A percentile compares a stretch with the other conserved stretches of the same genome.
These are phyloP conservation scores for Leucocoprinus gongylophorus DNA, from an alignment of 1,284 basidiomycete species.

Conservation along the genomic window DNA sequence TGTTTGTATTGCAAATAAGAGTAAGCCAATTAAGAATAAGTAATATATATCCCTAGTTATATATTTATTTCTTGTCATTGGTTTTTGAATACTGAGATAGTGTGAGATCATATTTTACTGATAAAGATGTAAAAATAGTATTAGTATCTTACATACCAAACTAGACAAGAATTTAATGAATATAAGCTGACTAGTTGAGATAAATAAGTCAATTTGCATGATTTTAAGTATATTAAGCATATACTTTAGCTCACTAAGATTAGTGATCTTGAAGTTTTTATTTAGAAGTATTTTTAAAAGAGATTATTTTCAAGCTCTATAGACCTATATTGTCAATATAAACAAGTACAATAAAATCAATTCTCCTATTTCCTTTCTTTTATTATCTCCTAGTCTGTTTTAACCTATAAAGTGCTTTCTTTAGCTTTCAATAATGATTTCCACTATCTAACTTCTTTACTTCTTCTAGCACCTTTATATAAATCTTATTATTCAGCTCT, in stretches of 20 bases:
- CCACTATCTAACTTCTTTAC: slow-evolving; percentile 1
- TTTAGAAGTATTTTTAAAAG: slow-evolving; percentile 7
- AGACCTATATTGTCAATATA: slow-evolving; percentile 15
- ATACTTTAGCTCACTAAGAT: slow-evolving; percentile 15
- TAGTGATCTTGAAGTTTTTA: slow-evolving; percentile 15
- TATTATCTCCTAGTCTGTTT: slow-evolving; percentile 20
- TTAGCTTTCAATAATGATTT: slow-evolving; percentile 14
- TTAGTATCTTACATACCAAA: too few species aligned
- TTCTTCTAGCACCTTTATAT: slow-evolving; percentile 7
- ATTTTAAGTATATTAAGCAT: slow-evolving; percentile 16
- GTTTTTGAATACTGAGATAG: too few species aligned
- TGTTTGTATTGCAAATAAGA: too few species aligned
- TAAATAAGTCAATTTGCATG: slow-evolving; percentile 8
- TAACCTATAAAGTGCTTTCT: slow-evolving; percentile 19
- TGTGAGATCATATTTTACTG: too few species aligned
- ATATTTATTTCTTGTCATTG: too few species aligned
- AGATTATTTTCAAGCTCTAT: not conserved
- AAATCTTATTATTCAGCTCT: slow-evolving; percentile 13
- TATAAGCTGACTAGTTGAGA: slow-evolving; percentile 17
- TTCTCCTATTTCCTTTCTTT: too few species aligned
- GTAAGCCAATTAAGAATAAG: too few species aligned
- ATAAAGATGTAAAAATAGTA: too few species aligned
- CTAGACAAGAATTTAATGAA: slow-evolving; percentile 14
- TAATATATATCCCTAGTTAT: too few species aligned
- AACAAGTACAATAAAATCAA: too few species aligned